Evolutionary conservation across 768 basidiomycete species (phyloP).

Genomic region (Peribolospora kevripleyi): DNA sequence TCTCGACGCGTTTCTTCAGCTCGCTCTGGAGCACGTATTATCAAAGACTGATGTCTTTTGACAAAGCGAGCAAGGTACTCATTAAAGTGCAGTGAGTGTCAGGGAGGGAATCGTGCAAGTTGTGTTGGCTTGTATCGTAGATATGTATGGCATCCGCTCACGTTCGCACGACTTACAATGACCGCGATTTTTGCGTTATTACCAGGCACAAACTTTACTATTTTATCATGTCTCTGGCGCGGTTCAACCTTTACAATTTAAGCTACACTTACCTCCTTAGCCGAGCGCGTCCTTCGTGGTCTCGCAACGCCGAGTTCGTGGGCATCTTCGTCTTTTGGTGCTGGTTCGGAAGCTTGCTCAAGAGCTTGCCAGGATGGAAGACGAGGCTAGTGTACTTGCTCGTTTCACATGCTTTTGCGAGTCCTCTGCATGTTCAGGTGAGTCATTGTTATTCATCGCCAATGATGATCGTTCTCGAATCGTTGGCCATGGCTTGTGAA

Average conservation of each 20-base stretch:
- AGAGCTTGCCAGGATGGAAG: constrained; percentile 44
- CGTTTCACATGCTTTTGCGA: constrained; percentile 61
- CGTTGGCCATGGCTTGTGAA: not conserved
- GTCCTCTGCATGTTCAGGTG: constrained; percentile 87
- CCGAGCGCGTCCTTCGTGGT: constrained; percentile 36
- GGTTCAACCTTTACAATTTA: constrained; percentile 81
- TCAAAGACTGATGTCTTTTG: constrained; percentile 59
- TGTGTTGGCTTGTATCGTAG: not conserved
- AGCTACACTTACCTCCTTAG: constrained; percentile 52
- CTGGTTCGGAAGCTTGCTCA: constrained; percentile 57
- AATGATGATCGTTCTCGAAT: not conserved
- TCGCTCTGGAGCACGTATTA: constrained; percentile 86
- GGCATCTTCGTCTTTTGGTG: constrained; percentile 64
- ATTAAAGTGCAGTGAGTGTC: constrained; percentile 39
- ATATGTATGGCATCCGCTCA: not conserved
- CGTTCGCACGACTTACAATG: not conserved
- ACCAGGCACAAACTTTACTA: constrained; percentile 69
- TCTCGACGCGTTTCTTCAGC: constrained; percentile 61
- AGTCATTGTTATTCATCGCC: constrained; percentile 10
- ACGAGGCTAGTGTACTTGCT: constrained; percentile 48
- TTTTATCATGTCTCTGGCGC: constrained; percentile 60
- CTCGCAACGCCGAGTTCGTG: constrained; percentile 36
- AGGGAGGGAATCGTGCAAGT: not conserved
- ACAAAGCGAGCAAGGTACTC: constrained; percentile 38
- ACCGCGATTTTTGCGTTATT: not conserved